Base-by-base conservation (phyloP, 2,329 filamentous ascomycete genomes). In the Helotiales sp. region DNA sequence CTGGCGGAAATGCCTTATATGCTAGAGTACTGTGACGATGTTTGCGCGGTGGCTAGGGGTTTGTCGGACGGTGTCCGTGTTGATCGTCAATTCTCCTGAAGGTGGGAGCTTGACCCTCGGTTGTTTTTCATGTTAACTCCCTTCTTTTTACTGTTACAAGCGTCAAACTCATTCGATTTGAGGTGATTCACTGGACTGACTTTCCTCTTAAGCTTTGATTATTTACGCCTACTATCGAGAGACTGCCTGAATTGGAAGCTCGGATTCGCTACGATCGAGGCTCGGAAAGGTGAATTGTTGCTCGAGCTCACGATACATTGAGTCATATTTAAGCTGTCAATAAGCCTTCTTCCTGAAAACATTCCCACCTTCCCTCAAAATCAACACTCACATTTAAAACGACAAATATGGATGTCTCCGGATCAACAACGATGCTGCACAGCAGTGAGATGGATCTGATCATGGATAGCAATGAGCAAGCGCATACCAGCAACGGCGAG, bases 371-470 rank as follows among this genome's bases (percentile, higher is more conserved):
- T 28, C 22, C 45, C 11, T 17, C 24, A 26, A 13, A 57, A 6
- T 17, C 32, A 37, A 17, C 54, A 20, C 22, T 32, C n/a, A 57
- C 30, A 1, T 40, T 15, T n/a, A 24, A 11, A n/a, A 55, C 52
- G 2, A 0, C 24, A 24, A 47, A 17, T 8, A 67, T 73, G 68
- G 65, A 71, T 17, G 30, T 50, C 10, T 50, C 66, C 6, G 13
- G 49, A 37, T 40, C 65, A 15, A 20, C 32, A 30, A 63, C 50
- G 2, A 52, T 70, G 61, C 45, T 70, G 24, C 65, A 70, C 26
- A 69, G 63, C 50, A 70, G 65, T 52, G 67, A 71, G 22, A 52
- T 71, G 15, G 72, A 73, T 52, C 65, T 65, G 8, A 50, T 71
- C n/a, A 71, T 74, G 67, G 67, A 69, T 26, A 68, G 65, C 24